A percentile compares a stretch with the other conserved stretches of the same genome.
phyloP scores from a whole-genome alignment of 768 basidiomycete genomes.

The Calocera cornea region DNA sequence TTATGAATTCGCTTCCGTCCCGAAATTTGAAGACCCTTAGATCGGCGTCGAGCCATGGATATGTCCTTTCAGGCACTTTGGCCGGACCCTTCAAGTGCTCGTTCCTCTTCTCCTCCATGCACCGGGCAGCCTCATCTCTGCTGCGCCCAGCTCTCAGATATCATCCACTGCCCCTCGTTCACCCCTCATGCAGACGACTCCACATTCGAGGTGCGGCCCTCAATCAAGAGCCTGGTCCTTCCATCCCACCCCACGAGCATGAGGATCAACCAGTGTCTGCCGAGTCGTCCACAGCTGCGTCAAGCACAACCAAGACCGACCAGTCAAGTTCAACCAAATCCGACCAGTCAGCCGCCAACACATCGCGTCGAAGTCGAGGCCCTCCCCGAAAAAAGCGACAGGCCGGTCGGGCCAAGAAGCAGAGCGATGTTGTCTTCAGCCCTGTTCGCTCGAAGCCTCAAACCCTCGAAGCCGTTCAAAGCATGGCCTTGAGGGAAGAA shows the following conservation, averaged over 20 bases:
- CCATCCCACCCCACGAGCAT: too few relatives aligned
- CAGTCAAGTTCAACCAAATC: too few relatives aligned
- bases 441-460: not conserved
- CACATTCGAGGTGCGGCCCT: not conserved
- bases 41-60: not conserved
- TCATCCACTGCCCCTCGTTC: not conserved
- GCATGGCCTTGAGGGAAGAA: not conserved
- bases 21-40: not conserved
- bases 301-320: too few relatives aligned
- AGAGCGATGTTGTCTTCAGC: too few relatives aligned
- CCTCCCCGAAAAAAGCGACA: not conserved
- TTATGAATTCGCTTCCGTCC: not conserved
- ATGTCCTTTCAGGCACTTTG: not conserved
- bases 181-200: not conserved
- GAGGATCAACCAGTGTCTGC: too few relatives aligned
- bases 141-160: not conserved
- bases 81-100: not conserved
- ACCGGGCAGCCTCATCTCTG: not conserved
- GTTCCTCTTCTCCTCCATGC: not conserved
- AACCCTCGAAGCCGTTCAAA: not conserved
- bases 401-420: too few relatives aligned
- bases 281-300: too few relatives aligned
- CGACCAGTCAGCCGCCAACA: too few relatives aligned
- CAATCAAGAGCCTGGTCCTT: too few relatives aligned
- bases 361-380: not conserved